Evolutionary conservation across 1,139 yeast species (phyloP), one percentile per base, ranked within the genome.

Genomic region (Kodamaea anthophila): DNA sequence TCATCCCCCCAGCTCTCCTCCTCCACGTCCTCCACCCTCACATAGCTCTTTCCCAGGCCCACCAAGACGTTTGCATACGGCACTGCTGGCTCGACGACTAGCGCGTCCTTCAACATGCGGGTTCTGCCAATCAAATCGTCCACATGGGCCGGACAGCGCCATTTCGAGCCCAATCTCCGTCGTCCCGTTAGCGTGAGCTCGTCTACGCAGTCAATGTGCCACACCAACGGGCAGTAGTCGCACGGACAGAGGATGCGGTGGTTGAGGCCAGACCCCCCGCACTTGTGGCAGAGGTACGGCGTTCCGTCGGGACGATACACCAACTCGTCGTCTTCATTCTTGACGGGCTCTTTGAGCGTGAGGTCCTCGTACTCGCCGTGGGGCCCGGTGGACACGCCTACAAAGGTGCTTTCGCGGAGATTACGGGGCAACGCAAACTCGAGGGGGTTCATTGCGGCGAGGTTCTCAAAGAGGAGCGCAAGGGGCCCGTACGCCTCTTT

Each of bases 61-160:
- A 71, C 65, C 41, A 78, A 66, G 16, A 87, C 79, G 33, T 84
- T 68, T 56, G 13, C 65, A 55, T 10, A 64, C 42, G 29, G 51
- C 50, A 64, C 49, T 2, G 66, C 47, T 23, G 82, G 71, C 42
- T 77, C 80, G 23, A 75, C 53, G 11, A 73, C 56, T 15, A 63
- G 53, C 33, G 83, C 65, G 43, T 70, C 70, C 39, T 72, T 65
- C 43, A 83, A 67, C 19, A 40, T 24, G 18, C 43, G 47, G 28
- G 31, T 32, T 31, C 36, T 34, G 13, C 35, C 39, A 4, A 74
- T 46, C 6, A 79, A 58, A 28, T 70, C 67, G 27, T 76, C 85
- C 9, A 77, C 73, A 55, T 91, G 98, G 44, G 84, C 77, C 1
- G 97, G 98, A 51, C 98, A 91, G 55, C 77, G 77, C 98, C 98